Conservation (phyloP, 2,329 filamentous ascomycete species). For the Penicillium sp. region DNA sequence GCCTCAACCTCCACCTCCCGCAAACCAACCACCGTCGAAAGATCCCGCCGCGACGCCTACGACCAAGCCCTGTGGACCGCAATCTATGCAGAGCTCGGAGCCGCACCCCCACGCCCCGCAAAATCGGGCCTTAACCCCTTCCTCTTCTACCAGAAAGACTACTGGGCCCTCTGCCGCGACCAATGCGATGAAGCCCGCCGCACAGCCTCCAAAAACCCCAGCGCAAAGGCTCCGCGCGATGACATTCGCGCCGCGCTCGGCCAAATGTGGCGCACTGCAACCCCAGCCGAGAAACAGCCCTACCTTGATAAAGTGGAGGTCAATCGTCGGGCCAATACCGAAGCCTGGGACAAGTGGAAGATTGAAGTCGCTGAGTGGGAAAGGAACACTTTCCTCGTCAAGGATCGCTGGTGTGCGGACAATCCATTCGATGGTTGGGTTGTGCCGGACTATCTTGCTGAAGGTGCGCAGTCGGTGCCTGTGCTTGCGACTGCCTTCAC, state of each 20-base stretch:
- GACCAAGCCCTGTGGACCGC: slow-evolving; percentile 58
- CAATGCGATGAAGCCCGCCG: slow-evolving; percentile 70
- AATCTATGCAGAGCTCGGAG: slow-evolving; percentile 66
- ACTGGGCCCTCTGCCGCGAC: slow-evolving; percentile 61
- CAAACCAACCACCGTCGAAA: slow-evolving; percentile 19
- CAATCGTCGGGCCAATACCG: slow-evolving; percentile 67
- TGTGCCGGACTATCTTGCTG: slow-evolving; percentile 4
- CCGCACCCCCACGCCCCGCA: slow-evolving; percentile 67
- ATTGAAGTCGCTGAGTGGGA: slow-evolving; percentile 57
- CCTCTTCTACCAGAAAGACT: slow-evolving; percentile 79
- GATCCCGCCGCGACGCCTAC: slow-evolving; percentile 49
- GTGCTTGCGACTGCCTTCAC: slow-evolving; percentile 9
- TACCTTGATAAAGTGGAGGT: slow-evolving; percentile 72
- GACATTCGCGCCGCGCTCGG: slow-evolving; percentile 84
- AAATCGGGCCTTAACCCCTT: slow-evolving; percentile 82
- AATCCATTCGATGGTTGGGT: slow-evolving; percentile 40
- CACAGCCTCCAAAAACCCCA: slow-evolving; percentile 62
- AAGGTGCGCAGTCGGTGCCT: not conserved
- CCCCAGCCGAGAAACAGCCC: slow-evolving; percentile 68
- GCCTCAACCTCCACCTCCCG: slow-evolving; percentile 11
- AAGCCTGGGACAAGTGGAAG: slow-evolving; percentile 70
- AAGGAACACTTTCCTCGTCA: slow-evolving; percentile 37
- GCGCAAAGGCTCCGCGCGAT: slow-evolving; percentile 64
- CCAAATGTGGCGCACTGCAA: slow-evolving; percentile 83
- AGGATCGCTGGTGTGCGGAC: slow-evolving; percentile 40